These are phyloP conservation scores for Eragrostis nindensis DNA, from an alignment of 176 grass and related monocot genomes.

Conservation along the genomic window DNA sequence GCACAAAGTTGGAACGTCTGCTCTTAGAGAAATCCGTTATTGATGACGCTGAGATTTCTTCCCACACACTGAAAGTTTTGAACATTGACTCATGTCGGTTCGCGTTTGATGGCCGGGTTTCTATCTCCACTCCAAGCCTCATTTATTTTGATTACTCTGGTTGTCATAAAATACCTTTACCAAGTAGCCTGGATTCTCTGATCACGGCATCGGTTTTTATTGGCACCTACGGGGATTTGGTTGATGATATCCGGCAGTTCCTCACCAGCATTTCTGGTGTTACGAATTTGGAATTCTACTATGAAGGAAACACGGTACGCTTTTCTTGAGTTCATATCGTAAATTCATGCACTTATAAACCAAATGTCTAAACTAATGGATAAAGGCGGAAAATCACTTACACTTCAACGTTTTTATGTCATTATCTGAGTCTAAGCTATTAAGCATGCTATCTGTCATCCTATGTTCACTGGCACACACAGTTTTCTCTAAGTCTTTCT, in stretches of 20 bases:
- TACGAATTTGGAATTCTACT: neutral
- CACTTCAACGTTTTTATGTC: too few species aligned
- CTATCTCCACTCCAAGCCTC: conserved; percentile 19
- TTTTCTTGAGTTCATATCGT: neutral
- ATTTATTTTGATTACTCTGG: accelerated
- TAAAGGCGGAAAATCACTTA: too few species aligned
- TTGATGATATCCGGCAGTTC: neutral
- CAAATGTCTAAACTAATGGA: too few species aligned
- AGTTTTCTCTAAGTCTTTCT: too few species aligned
- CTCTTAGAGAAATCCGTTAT: neutral
- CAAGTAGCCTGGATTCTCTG: neutral
- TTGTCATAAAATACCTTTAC: neutral
- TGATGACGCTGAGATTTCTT: neutral
- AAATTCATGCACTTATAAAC: too few species aligned
- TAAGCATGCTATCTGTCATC: too few species aligned
- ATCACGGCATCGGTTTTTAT: neutral
- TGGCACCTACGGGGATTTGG: too few species aligned
- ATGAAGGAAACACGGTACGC: neutral
- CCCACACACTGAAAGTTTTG: conserved; percentile 28
- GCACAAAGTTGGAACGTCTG: conserved; percentile 3
- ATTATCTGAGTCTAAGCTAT: too few species aligned
- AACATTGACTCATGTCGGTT: neutral
- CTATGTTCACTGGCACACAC: too few species aligned
- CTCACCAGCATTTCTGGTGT: conserved; percentile 12
- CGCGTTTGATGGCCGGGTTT: neutral